Evolutionary conservation across 768 basidiomycete genomes (phyloP).

Genomic region (Mycena chlorophos): DNA sequence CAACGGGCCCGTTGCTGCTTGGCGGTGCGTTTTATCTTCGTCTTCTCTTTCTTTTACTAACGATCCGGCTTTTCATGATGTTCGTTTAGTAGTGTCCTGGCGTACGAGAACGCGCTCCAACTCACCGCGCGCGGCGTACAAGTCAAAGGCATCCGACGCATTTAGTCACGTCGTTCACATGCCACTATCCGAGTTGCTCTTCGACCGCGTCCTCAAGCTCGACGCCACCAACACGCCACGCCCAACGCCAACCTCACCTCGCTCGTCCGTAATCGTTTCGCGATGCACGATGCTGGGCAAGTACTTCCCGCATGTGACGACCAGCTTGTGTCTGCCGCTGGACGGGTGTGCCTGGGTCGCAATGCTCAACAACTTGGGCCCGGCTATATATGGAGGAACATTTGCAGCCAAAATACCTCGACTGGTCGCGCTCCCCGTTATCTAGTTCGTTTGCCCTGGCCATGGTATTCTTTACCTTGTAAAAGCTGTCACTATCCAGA

Average conservation of each 20-base stretch:
- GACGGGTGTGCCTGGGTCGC: too few relatives aligned
- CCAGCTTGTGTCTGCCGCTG: constrained; percentile 35
- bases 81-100: constrained; percentile 77
- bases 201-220: constrained; percentile 45
- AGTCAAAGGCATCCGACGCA: constrained; percentile 62
- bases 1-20: constrained; percentile 45
- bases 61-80: constrained; percentile 49
- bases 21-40: constrained; percentile 51
- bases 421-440: too few relatives aligned
- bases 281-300: constrained; percentile 46
- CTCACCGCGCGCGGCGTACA: constrained; percentile 43
- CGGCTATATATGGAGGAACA: too few relatives aligned
- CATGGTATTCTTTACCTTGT: too few relatives aligned
- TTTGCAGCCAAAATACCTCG: too few relatives aligned
- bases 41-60: not conserved
- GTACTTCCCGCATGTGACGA: constrained; percentile 40
- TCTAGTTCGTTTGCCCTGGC: too few relatives aligned
- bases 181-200: constrained; percentile 51
- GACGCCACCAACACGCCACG: constrained; percentile 26
- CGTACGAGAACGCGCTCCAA: constrained; percentile 61
- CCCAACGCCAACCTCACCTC: constrained; percentile 31
- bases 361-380: too few relatives aligned
- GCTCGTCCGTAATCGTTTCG: constrained; percentile 50
- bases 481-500: too few relatives aligned
- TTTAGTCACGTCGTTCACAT: constrained; percentile 56